Evolutionary conservation across 2,329 filamentous ascomycete genomes (phyloP).

Genomic region (Xylariaceae sp.): DNA sequence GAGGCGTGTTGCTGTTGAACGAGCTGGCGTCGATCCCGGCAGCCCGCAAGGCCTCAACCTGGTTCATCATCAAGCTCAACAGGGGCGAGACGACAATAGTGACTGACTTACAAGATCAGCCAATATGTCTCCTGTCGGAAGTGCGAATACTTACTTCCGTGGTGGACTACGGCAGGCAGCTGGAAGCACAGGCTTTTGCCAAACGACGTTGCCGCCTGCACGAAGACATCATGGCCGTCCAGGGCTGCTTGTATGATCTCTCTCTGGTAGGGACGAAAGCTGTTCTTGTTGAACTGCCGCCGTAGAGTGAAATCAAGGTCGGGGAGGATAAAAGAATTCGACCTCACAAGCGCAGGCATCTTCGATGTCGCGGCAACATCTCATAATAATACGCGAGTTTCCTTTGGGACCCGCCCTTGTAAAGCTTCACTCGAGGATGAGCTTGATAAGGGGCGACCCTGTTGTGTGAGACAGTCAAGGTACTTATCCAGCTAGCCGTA

Average conservation of each 20-base stretch:
- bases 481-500: too few species aligned
- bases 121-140: too few species aligned
- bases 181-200: constrained; percentile 94
- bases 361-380: background rate
- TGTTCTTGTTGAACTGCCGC: constrained; percentile 57
- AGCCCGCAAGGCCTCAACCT: constrained; percentile 72
- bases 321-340: constrained; percentile 27
- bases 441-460: too few species aligned
- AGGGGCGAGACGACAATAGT: constrained; percentile 79
- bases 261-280: constrained; percentile 67
- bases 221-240: constrained; percentile 81
- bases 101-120: constrained; percentile 12
- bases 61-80: constrained; percentile 90
- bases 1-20: constrained; percentile 76
- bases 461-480: too few species aligned
- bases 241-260: constrained; percentile 82
- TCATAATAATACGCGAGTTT: background rate
- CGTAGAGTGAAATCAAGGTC: constrained; percentile 62
- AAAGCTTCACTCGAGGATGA: too few species aligned
- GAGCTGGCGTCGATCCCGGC: constrained; percentile 75
- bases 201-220: constrained; percentile 86
- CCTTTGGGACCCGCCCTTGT: background rate
- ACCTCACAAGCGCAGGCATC: constrained; percentile 29
- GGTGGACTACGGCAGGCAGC: constrained; percentile 79
- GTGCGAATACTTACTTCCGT: constrained; percentile 71